Evolutionary conservation across 176 grass and related monocot species (phyloP).

Genomic region (Aegilops sharonensis): DNA sequence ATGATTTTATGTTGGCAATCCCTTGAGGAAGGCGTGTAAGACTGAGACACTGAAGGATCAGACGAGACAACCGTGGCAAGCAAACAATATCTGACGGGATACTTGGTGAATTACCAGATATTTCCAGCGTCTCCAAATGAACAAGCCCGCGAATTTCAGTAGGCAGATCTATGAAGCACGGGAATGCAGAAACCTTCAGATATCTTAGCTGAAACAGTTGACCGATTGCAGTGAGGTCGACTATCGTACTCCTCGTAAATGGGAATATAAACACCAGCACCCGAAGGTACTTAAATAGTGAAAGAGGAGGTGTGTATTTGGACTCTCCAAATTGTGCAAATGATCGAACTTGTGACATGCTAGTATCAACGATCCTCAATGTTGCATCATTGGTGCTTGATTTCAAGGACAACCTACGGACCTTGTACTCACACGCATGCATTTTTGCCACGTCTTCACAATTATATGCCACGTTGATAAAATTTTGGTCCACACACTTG

Average conservation of each 20-base stretch:
- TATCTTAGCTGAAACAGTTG: background rate
- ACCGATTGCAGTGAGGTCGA: background rate
- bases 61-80: background rate
- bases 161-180: background rate
- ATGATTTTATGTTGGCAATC: background rate
- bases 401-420: background rate
- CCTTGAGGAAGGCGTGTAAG: fast-evolving
- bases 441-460: background rate
- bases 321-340: background rate
- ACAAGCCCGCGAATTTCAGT: background rate
- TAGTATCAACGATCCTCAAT: background rate
- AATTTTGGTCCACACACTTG: background rate
- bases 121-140: background rate
- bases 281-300: background rate
- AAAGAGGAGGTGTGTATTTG: background rate
- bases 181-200: fast-evolving
- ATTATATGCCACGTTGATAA: background rate
- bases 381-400: too few relatives aligned
- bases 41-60: background rate
- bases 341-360: background rate
- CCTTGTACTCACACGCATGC: background rate
- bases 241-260: fast-evolving
- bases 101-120: fast-evolving
- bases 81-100: background rate
- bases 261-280: background rate